Base-by-base conservation (phyloP, 768 basidiomycete species). In the Rickenella mellea region DNA sequence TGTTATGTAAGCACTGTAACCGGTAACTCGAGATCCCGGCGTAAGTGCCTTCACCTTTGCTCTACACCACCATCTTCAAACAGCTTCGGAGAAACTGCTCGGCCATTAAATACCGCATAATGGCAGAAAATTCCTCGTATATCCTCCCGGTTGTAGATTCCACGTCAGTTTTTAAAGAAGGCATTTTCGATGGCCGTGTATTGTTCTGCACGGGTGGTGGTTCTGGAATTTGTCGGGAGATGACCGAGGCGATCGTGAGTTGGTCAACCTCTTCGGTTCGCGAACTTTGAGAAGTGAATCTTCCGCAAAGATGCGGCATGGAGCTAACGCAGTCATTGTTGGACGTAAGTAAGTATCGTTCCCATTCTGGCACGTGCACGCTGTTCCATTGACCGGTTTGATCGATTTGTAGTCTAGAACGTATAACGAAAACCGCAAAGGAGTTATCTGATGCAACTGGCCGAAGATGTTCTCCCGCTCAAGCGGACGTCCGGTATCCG, bases 181-280 rank as follows among this genome's bases (percentile, higher is more conserved):
- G 86, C 49, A 70, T 97, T 24, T 94, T 94, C 76, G 77, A 80
- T 48, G 90, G 85, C 46, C 96, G 93, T 58, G 88, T 93, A 17
- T 66, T 88, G 4, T 86, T 89, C 63, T 90, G 84, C 63, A 94
- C 91, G 0, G 92, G 91, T 27, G 92, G 90, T 12, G 85, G 85
- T 2, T 87, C 87, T 45, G 94, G 93, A 12, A 97, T 99, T 63
- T 90, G 92, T 66, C 81, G 82, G 51, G 76, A 66, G 38, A 92
- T 94, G 83, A 85, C 84, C 27, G 77, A 88, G 55, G 74, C 80
- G 17, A 67, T 94, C 54, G 88, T 92, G 60, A 38, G 78, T 62
- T 54, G 54, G 27, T 19, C 32, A 41, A 17, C 30, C 15, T 25
- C 12, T 38, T 26, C 15, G 28, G 20, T 19, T 30, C 9, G 10